phyloP scores from a whole-genome alignment of 768 basidiomycete species.

The Dioszegia aurantiaca region DNA sequence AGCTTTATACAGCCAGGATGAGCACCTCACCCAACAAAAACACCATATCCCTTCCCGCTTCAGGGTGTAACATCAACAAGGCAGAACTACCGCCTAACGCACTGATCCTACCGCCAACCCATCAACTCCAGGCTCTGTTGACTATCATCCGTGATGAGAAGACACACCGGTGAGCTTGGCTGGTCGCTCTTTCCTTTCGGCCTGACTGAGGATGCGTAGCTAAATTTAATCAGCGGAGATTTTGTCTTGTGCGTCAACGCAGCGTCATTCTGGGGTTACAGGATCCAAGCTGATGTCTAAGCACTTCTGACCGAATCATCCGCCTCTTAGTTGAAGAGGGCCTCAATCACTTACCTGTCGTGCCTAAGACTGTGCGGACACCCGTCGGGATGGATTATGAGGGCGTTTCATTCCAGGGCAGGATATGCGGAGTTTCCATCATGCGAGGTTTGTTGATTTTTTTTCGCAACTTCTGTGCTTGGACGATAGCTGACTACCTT shows the following conservation, averaged over 20 bases:
- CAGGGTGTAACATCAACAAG: conserved; percentile 41
- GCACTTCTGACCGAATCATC: conserved; percentile 67
- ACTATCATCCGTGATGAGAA: conserved; percentile 89
- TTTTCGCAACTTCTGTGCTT: neutral
- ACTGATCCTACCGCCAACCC: conserved; percentile 82
- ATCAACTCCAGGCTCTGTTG: conserved; percentile 90
- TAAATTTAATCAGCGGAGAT: conserved; percentile 62
- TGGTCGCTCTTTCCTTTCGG: neutral
- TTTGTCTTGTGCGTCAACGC: conserved; percentile 69
- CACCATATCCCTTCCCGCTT: conserved; percentile 38
- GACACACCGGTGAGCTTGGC: conserved; percentile 60
- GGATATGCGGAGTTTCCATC: conserved; percentile 94
- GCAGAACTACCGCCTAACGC: conserved; percentile 69
- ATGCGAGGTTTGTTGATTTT: conserved; percentile 75
- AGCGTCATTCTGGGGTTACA: neutral
- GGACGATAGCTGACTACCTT: conserved; percentile 5
- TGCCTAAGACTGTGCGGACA: conserved; percentile 57
- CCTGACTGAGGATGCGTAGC: conserved; percentile 10
- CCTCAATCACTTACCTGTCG: conserved; percentile 78
- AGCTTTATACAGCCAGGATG: conserved; percentile 7
- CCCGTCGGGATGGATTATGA: conserved; percentile 73
- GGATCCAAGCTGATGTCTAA: conserved; percentile 14
- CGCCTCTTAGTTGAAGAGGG: conserved; percentile 58
- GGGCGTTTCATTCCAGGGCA: conserved; percentile 92
- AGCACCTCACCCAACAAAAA: conserved; percentile 23